A percentile compares a stretch with the other conserved stretches of the same genome.
Conservation (phyloP, 257 asterid genomes). For the Buddleja alternifolia region DNA sequence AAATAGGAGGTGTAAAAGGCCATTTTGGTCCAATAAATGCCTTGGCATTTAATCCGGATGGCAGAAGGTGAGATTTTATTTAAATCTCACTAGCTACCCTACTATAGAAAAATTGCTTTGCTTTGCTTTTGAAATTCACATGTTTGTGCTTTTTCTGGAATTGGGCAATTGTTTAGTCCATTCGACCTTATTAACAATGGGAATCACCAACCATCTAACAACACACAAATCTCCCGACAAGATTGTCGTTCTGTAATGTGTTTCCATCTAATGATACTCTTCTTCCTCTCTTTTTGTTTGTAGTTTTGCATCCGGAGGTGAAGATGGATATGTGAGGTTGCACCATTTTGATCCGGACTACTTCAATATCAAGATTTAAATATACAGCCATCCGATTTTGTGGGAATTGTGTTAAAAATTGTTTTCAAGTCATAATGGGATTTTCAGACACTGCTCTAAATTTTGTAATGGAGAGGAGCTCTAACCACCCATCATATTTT, state of each 20-base stretch:
- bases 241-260: neutral
- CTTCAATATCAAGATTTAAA: conserved; percentile 75
- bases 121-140: neutral
- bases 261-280: conserved; percentile 3
- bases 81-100: neutral
- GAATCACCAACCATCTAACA: too few relatives aligned
- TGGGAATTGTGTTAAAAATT: neutral
- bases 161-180: neutral
- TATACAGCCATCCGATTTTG: neutral
- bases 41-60: conserved; percentile 93
- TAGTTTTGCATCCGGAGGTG: conserved; percentile 95
- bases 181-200: too few relatives aligned
- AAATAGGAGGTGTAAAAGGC: conserved; percentile 93
- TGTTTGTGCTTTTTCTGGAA: too few relatives aligned
- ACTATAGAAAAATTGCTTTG: too few relatives aligned
- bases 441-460: conserved; percentile 13
- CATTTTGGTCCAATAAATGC: conserved; percentile 98
- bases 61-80: conserved; percentile 63
- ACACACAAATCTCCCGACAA: neutral
- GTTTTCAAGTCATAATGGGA: neutral
- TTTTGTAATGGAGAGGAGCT: conserved; percentile 2
- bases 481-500: neutral
- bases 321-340: conserved; percentile 90
- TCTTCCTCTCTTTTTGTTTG: neutral
- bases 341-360: conserved; percentile 88